phyloP scores from a whole-genome alignment of 345 rosid species.

The Pseudoturritis turrita region DNA sequence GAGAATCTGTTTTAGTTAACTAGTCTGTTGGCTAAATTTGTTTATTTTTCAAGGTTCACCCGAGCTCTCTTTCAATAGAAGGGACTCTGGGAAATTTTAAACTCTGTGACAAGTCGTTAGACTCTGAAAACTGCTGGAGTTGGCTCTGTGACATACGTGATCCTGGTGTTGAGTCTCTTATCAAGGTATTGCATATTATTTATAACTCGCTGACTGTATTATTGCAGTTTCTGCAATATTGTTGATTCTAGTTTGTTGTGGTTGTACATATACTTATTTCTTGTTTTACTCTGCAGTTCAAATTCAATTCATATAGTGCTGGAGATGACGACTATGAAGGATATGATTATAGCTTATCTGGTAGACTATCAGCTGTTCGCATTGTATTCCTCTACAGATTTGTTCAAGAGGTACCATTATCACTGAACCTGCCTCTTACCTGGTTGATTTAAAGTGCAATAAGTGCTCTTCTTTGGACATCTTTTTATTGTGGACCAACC shows the following conservation, averaged over 20 bases:
- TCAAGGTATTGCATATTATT: conserved; percentile 49
- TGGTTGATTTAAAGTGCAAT: neutral
- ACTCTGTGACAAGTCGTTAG: conserved; percentile 89
- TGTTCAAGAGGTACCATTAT: conserved; percentile 78
- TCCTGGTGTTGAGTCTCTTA: conserved; percentile 92
- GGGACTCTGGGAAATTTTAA: conserved; percentile 94
- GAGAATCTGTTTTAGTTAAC: neutral
- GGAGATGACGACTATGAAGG: conserved; percentile 99
- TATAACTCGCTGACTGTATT: neutral
- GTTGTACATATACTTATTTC: conserved; percentile 11
- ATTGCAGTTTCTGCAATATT: conserved; percentile 6
- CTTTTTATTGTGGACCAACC: conserved; percentile 13
- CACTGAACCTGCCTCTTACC: conserved; percentile 8
- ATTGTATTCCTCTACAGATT: conserved; percentile 91
- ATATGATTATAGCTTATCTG: conserved; percentile 83
- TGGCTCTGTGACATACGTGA: conserved; percentile 99
- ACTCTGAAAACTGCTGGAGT: conserved; percentile 66
- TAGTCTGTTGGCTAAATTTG: conserved; percentile 26
- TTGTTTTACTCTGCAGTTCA: conserved; percentile 62
- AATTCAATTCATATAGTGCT: conserved; percentile 73
- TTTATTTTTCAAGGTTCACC: conserved; percentile 61
- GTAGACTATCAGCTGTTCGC: conserved; percentile 92
- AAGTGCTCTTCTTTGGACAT: conserved; percentile 2
- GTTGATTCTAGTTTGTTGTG: conserved; percentile 8
- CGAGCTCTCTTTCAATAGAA: conserved; percentile 84